Evolutionary conservation across 331 rosid species (phyloP), one percentile per base, ranked within the genome.

Genomic region (Malus hybrid): DNA sequence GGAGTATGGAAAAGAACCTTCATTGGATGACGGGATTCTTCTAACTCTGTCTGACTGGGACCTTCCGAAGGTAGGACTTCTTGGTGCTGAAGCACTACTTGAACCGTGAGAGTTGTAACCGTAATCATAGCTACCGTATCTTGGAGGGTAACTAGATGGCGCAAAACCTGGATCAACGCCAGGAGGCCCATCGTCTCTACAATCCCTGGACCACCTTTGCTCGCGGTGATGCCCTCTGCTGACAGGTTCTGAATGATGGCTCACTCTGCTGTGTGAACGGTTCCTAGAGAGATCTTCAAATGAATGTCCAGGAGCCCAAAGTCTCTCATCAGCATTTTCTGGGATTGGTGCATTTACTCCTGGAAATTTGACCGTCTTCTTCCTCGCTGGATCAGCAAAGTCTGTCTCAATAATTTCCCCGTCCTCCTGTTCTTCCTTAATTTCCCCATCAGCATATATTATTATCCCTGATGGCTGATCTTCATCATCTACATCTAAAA

Each of bases 291-390:
- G 27, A 80, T 85, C 91, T 27, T 79, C 80, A 76, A 71, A 72
- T 5, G 86, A 85, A 32, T 88, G 64, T 67, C 71, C 88, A 44
- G 85, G 79, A 29, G 79, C 70, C 99, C 99, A 94, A 81, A 80
- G 80, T 79, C 85, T 89, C 76, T 80, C 90, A 78, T 87, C 86
- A 16, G 97, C 97, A 44, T 87, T 83, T 84, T 85, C 90, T 52
- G 97, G 99, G 78, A 94, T 90, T 65, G 97, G 92, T 27, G 87
- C 97, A 79, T 94, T 94, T 34, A 94, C 57, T 77, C 99, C 99
- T 15, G 99, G 97, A 83, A 92, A 94, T 76, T 81, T 70, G 14
- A 92, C 90, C 5, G 85, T 83, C 99, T 57, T 90, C 78, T 86
- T 89, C 83, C 68, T 83, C 65, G 6, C 66, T 39, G 85, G 89